phyloP scores from a whole-genome alignment of 768 basidiomycete species.

The Multifurca ochricompacta region DNA sequence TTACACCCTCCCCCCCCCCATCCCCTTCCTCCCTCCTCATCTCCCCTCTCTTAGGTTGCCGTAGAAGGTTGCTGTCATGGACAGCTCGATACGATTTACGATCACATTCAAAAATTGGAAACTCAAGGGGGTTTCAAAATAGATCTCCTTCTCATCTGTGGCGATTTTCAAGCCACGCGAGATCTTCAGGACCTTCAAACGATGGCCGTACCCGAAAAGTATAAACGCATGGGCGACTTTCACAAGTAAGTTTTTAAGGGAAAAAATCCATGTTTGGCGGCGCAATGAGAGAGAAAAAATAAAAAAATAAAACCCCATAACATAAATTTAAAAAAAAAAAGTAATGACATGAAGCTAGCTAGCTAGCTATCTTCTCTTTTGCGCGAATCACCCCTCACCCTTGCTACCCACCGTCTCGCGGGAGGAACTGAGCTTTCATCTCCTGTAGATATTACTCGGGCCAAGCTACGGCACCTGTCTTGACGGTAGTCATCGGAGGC shows the following conservation, averaged over 20 bases:
- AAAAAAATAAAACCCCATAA: no score
- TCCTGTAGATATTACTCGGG: slow-evolving; percentile 47
- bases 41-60: no score
- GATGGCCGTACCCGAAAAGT: slow-evolving; percentile 90
- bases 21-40: no score
- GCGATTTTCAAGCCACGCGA: slow-evolving; percentile 92
- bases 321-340: no score
- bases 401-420: no score
- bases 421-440: background rate
- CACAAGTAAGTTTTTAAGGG: no score
- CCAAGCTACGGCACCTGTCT: slow-evolving; percentile 45
- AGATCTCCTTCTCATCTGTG: slow-evolving; percentile 86
- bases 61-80: slow-evolving; percentile 97
- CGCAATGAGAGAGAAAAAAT: no score
- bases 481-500: slow-evolving; percentile 93
- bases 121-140: slow-evolving; percentile 53
- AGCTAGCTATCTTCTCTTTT: no score
- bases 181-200: slow-evolving; percentile 79
- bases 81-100: slow-evolving; percentile 81
- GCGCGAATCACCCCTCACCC: no score
- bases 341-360: no score
- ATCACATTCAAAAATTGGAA: slow-evolving; percentile 58
- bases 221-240: slow-evolving; percentile 77
- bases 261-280: no score
- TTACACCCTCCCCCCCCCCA: no score